Percentiles rank a stretch among this genome's conserved stretches.
Evolutionary conservation across 441 rosid species (phyloP).

Genomic region (Aleurites moluccanus): DNA sequence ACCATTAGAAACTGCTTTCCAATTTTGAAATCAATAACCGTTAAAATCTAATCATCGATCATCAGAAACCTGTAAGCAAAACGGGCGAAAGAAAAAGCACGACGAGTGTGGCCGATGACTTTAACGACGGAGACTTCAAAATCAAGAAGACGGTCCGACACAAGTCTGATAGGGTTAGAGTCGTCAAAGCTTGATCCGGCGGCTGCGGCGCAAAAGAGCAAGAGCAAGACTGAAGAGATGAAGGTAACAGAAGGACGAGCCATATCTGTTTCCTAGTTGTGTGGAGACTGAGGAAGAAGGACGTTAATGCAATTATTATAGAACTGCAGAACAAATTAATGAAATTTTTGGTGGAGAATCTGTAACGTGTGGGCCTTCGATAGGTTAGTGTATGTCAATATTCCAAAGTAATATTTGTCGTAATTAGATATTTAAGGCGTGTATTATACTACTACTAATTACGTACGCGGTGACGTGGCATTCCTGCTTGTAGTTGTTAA

Average conservation of each 20-base stretch:
- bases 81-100: conserved; percentile 71
- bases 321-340: no score
- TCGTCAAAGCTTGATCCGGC: conserved; percentile 47
- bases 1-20: neutral
- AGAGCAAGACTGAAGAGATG: conserved; percentile 21
- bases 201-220: conserved; percentile 26
- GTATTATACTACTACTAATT: neutral
- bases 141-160: conserved; percentile 58
- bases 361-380: neutral
- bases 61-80: conserved; percentile 59
- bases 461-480: neutral
- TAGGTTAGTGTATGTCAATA: neutral
- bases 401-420: neutral
- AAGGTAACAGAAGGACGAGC: conserved; percentile 21
- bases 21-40: neutral
- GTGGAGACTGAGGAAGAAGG: neutral
- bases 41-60: neutral
- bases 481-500: neutral
- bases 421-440: neutral
- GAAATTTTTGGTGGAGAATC: neutral
- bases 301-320: no score
- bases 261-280: conserved; percentile 21
- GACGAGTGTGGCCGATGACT: conserved; percentile 68
- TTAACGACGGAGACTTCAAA: conserved; percentile 55
- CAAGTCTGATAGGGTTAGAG: conserved; percentile 68